These are phyloP conservation scores for Speleostelium caveatum DNA, from an alignment of 78 protist genomes.

Conservation along the genomic window DNA sequence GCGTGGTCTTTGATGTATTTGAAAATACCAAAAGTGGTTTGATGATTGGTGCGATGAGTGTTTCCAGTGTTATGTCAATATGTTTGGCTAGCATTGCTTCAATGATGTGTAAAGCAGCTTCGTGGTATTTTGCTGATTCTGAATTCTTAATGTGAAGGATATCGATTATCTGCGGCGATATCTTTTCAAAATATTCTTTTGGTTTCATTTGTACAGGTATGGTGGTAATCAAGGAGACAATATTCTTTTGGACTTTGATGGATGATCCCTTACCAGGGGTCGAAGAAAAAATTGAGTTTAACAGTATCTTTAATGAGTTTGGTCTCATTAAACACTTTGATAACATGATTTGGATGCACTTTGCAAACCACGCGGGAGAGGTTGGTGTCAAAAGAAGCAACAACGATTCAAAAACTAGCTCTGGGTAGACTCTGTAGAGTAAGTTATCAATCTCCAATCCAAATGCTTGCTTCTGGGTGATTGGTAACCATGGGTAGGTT, in stretches of 20 bases:
- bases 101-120: slow-evolving; percentile 16
- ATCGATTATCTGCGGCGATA: slow-evolving; percentile 47
- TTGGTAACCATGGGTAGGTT: background rate
- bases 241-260: background rate
- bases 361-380: slow-evolving; percentile 28
- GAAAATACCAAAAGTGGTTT: slow-evolving; percentile 23
- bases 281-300: slow-evolving; percentile 6
- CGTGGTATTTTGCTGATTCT: slow-evolving; percentile 2
- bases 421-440: slow-evolving; percentile 37
- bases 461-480: background rate
- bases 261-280: slow-evolving; percentile 8
- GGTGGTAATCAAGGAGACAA: slow-evolving; percentile 12
- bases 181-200: slow-evolving; percentile 11
- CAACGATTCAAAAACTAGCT: slow-evolving; percentile 59
- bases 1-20: background rate
- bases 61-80: background rate
- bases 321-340: slow-evolving; percentile 70
- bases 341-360: slow-evolving; percentile 27
- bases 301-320: slow-evolving; percentile 27
- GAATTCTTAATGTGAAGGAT: slow-evolving; percentile 21
- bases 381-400: background rate
- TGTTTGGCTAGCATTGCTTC: slow-evolving; percentile 2
- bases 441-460: slow-evolving; percentile 28
- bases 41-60: slow-evolving; percentile 22
- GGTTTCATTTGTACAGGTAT: slow-evolving; percentile 4